These are phyloP conservation scores for Pleurotus cornucopiae DNA, from an alignment of 768 basidiomycete species.

Conservation along the genomic window DNA sequence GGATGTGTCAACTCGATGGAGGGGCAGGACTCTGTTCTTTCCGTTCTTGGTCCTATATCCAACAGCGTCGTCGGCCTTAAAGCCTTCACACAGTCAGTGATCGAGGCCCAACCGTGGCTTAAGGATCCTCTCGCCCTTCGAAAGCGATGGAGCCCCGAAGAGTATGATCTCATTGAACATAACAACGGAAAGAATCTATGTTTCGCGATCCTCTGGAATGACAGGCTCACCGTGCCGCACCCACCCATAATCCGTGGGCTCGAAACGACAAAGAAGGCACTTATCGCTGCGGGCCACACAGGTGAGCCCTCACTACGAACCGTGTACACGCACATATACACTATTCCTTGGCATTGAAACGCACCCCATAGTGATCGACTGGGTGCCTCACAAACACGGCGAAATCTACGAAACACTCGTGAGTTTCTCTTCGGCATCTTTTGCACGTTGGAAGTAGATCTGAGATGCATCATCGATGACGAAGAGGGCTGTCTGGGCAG, in stretches of 20 bases:
- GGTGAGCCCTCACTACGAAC: not conserved
- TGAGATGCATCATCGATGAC: not conserved
- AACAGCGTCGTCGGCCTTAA: conserved; percentile 57
- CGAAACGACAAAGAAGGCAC: conserved; percentile 47
- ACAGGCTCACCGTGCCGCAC: conserved; percentile 54
- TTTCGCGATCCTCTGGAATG: conserved; percentile 64
- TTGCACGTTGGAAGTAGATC: not conserved
- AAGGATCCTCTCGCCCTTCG: conserved; percentile 56
- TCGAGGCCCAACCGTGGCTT: conserved; percentile 59
- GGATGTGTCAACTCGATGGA: conserved; percentile 60
- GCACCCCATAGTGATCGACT: conserved; percentile 53
- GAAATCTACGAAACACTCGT: conserved; percentile 45
- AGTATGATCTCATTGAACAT: conserved; percentile 57
- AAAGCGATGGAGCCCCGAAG: conserved; percentile 58
- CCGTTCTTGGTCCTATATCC: conserved; percentile 73
- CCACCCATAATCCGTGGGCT: conserved; percentile 65
- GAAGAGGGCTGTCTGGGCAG: conserved; percentile 9
- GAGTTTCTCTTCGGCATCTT: conserved; percentile 9
- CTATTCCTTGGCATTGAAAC: not conserved
- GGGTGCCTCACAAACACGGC: conserved; percentile 51
- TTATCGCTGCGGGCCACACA: conserved; percentile 49
- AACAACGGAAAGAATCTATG: conserved; percentile 47
- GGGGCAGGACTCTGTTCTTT: conserved; percentile 68
- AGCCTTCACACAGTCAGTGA: conserved; percentile 60
- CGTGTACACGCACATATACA: not conserved